Base-by-base conservation (phyloP, 495 filamentous ascomycete species). In the Thermothielavioides terrestris region DNA sequence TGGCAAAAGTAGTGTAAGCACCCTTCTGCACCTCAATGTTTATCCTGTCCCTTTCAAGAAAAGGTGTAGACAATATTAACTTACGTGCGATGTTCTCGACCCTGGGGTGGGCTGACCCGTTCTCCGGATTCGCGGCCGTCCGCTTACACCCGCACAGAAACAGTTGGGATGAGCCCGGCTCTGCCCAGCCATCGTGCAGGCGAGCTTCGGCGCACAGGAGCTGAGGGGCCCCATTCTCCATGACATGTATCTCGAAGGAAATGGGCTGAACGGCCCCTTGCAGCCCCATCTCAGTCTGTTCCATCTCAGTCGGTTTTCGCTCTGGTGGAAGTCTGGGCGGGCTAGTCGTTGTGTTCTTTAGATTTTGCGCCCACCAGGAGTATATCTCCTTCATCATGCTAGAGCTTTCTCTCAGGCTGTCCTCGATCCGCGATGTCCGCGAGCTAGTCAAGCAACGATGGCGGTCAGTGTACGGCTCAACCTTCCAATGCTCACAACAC, bases 291-390 rank as follows among this genome's bases (percentile, higher is more conserved):
- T n/a, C n/a, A n/a, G n/a, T n/a, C n/a, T n/a, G n/a, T n/a, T n/a
- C 11, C n/a, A n/a, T n/a, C n/a, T n/a, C n/a, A n/a, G n/a, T n/a
- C n/a, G n/a, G n/a, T n/a, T n/a, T n/a, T n/a, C n/a, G n/a, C n/a
- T n/a, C n/a, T n/a, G n/a, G n/a, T n/a, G n/a, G n/a, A n/a, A n/a
- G n/a, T n/a, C n/a, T n/a, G n/a, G n/a, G n/a, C n/a, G n/a, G n/a
- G n/a, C n/a, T n/a, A 1, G 7, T 11, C 6, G 28, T 17, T 9
- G 32, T 7, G 26, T 39, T 34, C 26, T 31, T 45, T 22, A 51
- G 31, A n/a, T 45, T 51, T 6, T 51, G 22, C 0, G 49, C 18
- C 49, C 49, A 51, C 49, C 49, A 51, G 14, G 39, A 25, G 21
- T 51, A 25, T 22, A 51, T 45, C 9, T 51, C 49, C 14, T 6